These are phyloP conservation scores for Berberis thunbergii DNA, from an alignment of 164 flowering plant genomes.

Conservation along the genomic window DNA sequence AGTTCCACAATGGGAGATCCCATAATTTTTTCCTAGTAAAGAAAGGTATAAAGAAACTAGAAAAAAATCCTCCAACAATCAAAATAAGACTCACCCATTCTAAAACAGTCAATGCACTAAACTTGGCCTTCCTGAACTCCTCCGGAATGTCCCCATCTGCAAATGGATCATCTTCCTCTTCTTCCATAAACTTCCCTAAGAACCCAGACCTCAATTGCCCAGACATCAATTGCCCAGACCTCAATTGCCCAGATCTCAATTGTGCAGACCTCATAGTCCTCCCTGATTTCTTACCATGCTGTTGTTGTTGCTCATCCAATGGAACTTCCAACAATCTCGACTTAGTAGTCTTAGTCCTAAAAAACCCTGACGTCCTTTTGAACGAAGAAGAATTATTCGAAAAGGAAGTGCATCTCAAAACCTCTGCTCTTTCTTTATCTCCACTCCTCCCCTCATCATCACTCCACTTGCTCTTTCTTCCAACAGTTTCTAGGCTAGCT, in stretches of 20 bases:
- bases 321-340: conserved; percentile 46
- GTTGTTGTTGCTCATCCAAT: conserved; percentile 5
- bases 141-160: conserved; percentile 41
- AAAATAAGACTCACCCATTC: conserved; percentile 43
- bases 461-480: background rate
- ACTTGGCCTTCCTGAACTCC: conserved; percentile 24
- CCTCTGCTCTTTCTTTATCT: conserved; percentile 5
- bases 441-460: background rate
- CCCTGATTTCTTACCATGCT: conserved; percentile 2
- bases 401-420: conserved; percentile 16
- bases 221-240: conserved; percentile 12
- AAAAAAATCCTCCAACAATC: conserved; percentile 29
- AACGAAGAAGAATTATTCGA: conserved; percentile 16
- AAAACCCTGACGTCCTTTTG: conserved; percentile 16
- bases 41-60: conserved; percentile 26
- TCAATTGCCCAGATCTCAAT: conserved; percentile 6
- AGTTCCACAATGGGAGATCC: conserved; percentile 58
- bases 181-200: conserved; percentile 12
- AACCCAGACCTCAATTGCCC: conserved; percentile 18
- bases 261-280: background rate
- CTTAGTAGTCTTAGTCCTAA: conserved; percentile 35
- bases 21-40: conserved; percentile 23
- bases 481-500: background rate
- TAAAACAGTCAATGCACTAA: conserved; percentile 21
- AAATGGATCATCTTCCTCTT: conserved; percentile 46